Evolutionary conservation across 1,139 yeast species (phyloP), one percentile per base, ranked within the genome.

Genomic region (Magnusiomyces clavatus): DNA sequence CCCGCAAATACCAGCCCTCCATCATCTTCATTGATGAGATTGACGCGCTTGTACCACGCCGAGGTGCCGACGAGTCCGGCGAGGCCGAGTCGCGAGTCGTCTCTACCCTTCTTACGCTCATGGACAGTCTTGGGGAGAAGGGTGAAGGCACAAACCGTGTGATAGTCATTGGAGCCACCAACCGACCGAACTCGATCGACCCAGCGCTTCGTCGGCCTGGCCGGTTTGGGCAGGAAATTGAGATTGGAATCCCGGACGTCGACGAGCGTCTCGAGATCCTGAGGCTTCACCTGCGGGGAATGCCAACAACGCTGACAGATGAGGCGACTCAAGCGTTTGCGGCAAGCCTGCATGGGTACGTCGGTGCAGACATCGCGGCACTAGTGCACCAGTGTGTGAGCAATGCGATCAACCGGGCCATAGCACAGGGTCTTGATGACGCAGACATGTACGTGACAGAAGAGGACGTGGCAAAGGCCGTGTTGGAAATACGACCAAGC

Each of bases 191-290:
- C 75, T 87, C 97, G 19, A 90, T 92, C 65, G 99, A 92, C 69
- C 97, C 98, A 43, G 98, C 99, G 37, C 78, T 92, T 65, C 86
- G 98, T 77, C 85, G 99, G 76, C 90, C 90, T 62, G 99, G 99
- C 68, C 86, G 99, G 76, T 92, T 94, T 67, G 99, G 94, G 71
- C 85, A 97, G 74, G 99, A 92, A 74, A 97, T 92, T 60, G 97
- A 92, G 70, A 86, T 92, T 64, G 97, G 97, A 67, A 94, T 92
- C 60, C 98, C 98, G 46, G 97, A 92, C 72, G 96, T 92, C 49
- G 84, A 85, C 56, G 97, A 96, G 59, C 83, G 98, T 71, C 77
- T 86, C 61, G 96, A 88, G 67, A 94, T 92, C 60, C 72, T 92
- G 50, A 60, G 60, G 34, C 78, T 83, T 57, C 86, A 83, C 57